These are phyloP conservation scores for Citropsis articulata DNA, from an alignment of 345 rosid species.

Conservation along the genomic window DNA sequence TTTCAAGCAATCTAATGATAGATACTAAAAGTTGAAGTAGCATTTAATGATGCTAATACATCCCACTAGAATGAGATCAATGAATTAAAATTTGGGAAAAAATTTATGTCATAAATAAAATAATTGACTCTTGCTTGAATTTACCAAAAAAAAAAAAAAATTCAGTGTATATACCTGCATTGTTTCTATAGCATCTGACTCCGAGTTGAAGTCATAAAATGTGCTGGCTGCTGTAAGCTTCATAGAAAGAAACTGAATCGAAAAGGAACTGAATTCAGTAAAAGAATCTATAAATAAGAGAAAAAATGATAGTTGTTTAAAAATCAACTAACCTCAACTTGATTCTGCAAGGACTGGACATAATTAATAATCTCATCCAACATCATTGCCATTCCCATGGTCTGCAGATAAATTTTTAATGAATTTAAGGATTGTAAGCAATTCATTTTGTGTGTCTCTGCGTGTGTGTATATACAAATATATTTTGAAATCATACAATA, in stretches of 20 bases:
- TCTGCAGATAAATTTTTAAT: constrained; percentile 36
- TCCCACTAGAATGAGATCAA: no score
- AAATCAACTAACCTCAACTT: constrained; percentile 64
- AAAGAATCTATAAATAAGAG: background rate
- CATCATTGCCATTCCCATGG: constrained; percentile 91
- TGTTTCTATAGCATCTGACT: constrained; percentile 57
- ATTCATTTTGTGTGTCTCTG: background rate
- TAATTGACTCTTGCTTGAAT: background rate
- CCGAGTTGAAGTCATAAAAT: constrained; percentile 68
- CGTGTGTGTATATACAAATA: no score
- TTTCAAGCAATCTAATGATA: no score
- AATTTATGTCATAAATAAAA: background rate
- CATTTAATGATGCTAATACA: no score
- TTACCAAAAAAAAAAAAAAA: background rate
- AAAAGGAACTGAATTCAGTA: background rate
- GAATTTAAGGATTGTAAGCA: background rate
- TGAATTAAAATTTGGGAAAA: no score
- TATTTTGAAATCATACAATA: no score
- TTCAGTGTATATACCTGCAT: constrained; percentile 33
- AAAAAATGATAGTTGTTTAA: background rate
- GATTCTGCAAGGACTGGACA: constrained; percentile 75
- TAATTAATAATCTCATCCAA: constrained; percentile 80
- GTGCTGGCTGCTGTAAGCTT: constrained; percentile 79
- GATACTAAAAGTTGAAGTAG: no score
- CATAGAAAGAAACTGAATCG: constrained; percentile 79